Conservation (phyloP, 768 basidiomycete genomes). For the Pleurotus citrinopileatus region DNA sequence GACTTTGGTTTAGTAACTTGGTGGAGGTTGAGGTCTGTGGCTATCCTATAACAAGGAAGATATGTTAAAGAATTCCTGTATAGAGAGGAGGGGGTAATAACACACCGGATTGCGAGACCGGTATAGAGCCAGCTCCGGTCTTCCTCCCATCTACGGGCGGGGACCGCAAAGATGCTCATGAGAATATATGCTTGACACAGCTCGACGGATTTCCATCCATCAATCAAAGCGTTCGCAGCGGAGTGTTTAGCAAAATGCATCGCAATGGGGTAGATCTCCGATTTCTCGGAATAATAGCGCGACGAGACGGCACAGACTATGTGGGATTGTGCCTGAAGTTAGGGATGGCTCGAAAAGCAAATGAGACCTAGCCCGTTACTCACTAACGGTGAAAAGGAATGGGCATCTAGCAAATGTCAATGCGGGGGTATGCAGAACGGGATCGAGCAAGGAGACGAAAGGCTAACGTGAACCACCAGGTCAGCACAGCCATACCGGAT, state of each 20-base stretch:
- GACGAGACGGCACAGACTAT: conserved; percentile 90
- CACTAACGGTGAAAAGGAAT: conserved; percentile 86
- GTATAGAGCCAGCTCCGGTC: conserved; percentile 89
- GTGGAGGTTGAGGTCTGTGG: conserved; percentile 87
- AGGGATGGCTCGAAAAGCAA: not conserved
- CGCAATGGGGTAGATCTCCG: conserved; percentile 82
- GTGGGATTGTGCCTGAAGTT: not conserved
- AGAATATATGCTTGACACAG: conserved; percentile 90
- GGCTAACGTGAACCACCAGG: conserved; percentile 31
- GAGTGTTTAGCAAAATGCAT: conserved; percentile 89
- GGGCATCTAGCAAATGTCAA: conserved; percentile 82
- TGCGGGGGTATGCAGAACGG: conserved; percentile 75
- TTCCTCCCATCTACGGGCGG: conserved; percentile 84
- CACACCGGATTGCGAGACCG: conserved; percentile 77
- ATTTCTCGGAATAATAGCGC: conserved; percentile 73
- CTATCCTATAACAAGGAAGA: conserved; percentile 49
- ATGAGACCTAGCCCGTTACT: conserved; percentile 26
- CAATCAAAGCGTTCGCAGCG: conserved; percentile 76
- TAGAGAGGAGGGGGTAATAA: not conserved
- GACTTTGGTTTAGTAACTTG: conserved; percentile 58
- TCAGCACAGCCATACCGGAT: not conserved
- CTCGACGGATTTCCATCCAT: conserved; percentile 85
- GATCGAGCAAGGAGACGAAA: conserved; percentile 76
- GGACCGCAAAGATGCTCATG: conserved; percentile 79
- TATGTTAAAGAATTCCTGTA: conserved; percentile 2